Evolutionary conservation across 495 filamentous ascomycete species (phyloP).

Genomic region (Neurospora sp.): DNA sequence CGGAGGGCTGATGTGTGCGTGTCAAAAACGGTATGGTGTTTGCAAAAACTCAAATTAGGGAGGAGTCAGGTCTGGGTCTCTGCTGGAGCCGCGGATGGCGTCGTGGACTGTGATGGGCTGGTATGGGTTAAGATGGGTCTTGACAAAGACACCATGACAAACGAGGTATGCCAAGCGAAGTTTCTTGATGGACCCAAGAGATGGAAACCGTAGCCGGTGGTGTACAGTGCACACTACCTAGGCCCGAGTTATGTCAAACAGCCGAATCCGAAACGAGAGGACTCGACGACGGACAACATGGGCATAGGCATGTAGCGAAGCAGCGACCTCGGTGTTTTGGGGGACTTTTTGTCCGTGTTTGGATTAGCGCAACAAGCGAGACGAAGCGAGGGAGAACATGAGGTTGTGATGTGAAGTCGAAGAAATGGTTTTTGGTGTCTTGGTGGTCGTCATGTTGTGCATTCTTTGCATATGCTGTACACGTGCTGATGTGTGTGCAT

Average conservation of each 20-base stretch:
- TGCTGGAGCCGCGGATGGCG: neutral
- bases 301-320: neutral
- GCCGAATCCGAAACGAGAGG: neutral
- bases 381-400: neutral
- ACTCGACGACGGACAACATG: neutral
- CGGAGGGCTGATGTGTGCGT: neutral
- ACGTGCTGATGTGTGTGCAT: neutral
- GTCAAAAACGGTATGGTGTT: neutral
- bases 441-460: neutral
- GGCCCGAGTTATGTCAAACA: neutral
- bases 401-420: neutral
- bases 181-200: neutral
- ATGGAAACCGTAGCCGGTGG: neutral
- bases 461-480: neutral
- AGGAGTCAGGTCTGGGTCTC: neutral
- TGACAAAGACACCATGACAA: neutral
- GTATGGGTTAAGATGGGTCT: neutral
- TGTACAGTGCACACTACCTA: neutral
- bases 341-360: neutral
- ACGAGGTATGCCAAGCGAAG: neutral
- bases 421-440: neutral
- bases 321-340: neutral
- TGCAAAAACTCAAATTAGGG: neutral
- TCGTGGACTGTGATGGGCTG: neutral
- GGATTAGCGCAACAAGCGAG: neutral